phyloP scores from a whole-genome alignment of 257 asterid species.

The Paraleonurus japonicus region DNA sequence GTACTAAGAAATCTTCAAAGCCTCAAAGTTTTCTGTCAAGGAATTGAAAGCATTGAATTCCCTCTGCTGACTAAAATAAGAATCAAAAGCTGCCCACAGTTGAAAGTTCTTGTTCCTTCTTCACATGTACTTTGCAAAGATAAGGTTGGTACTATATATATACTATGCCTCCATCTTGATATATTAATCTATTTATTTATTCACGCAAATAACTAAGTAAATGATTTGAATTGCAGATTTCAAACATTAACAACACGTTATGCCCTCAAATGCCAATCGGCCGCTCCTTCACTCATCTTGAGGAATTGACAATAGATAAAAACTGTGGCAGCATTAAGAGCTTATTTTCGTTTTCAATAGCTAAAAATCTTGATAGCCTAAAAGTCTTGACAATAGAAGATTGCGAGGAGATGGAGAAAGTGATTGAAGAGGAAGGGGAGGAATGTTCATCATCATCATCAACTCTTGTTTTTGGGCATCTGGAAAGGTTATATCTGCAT shows the following conservation, averaged over 20 bases:
- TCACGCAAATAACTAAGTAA: neutral
- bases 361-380: constrained; percentile 16
- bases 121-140: neutral
- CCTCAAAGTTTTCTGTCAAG: neutral
- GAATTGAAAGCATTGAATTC: neutral
- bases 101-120: neutral
- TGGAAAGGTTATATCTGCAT: neutral
- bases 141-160: neutral
- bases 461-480: neutral
- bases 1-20: neutral
- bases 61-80: neutral
- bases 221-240: neutral
- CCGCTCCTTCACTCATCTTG: neutral
- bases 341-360: constrained; percentile 17
- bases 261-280: neutral
- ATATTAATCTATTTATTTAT: neutral
- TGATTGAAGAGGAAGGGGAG: constrained; percentile 5
- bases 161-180: neutral
- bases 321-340: neutral
- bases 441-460: neutral
- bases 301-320: neutral
- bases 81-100: neutral
- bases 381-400: neutral
- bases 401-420: neutral
- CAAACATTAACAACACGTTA: neutral